Base-by-base conservation (phyloP, 495 filamentous ascomycete genomes). In the Elasticomyces elasticus region DNA sequence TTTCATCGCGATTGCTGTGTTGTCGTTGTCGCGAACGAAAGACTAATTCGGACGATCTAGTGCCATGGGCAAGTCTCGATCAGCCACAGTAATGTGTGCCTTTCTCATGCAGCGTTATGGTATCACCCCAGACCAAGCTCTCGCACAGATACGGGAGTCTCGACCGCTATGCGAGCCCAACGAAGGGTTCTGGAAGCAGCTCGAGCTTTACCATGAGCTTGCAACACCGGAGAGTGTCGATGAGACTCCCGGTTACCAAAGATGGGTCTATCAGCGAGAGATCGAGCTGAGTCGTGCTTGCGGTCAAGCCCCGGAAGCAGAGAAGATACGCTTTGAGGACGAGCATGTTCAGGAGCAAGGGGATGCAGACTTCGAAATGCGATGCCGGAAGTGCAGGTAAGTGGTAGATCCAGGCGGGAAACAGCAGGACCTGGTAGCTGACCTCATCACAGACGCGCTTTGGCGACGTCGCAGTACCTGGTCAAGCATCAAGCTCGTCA, bases 61-160 rank as follows among this genome's bases (percentile, higher is more conserved):
- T 77, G 90, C 88, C 27, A 94, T 95, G 88, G 92, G 92, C 28
- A 91, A 90, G 71, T 95, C 89, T 48, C 86, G 92, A 46, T 96
- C 90, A 22, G 83, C 89, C 56, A 81, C 89, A 41, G 75, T 89
- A 59, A 76, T 89, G 56, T 76, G 92, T 49, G 89, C 94, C 62
- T 95, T 88, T 70, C 72, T 97, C 49, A 83, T 95, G 64, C 81
- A 84, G 71, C 76, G 76, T 56, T 62, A 59, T 55, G 60, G 69
- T 49, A 73, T 83, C 52, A 79, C 74, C 38, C 79, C 80, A 24
- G 61, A 72, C 33, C 73, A 80, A 46, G 83, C 86, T 7, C 71
- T 90, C 41, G 66, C 68, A 28, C 66, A 80, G 33, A 72, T 98
- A 51, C 76, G 78, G 26, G 64, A 82, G 64, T 72, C 71, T 43